phyloP scores from a whole-genome alignment of 202 grass and related monocot genomes.

The Setaria italica region DNA sequence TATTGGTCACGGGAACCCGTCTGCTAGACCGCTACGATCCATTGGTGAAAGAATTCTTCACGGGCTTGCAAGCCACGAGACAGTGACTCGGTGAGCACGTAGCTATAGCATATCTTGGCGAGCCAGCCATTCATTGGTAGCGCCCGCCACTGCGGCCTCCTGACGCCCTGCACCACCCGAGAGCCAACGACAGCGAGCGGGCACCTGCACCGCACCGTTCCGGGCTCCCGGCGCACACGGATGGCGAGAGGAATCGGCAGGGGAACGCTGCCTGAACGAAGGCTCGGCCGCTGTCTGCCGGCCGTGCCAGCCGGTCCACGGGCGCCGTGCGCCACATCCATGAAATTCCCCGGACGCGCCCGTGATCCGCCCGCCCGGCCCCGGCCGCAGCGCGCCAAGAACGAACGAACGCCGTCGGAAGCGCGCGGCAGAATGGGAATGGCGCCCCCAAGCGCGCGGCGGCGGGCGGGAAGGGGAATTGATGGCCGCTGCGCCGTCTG shows the following conservation, averaged over 20 bases:
- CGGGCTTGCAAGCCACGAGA: not conserved
- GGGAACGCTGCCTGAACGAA: not conserved
- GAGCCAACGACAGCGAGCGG: not conserved
- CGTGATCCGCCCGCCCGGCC: not conserved
- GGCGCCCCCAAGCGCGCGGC: not conserved
- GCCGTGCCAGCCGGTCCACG: not conserved
- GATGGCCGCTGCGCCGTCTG: not conserved
- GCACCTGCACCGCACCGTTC: not conserved
- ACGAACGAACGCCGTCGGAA: not conserved
- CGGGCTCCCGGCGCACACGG: not conserved
- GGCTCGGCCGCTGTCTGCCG: not conserved
- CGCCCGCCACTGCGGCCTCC: not conserved
- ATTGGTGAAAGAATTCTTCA: not conserved
- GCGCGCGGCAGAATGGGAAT: not conserved
- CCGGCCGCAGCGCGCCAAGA: too few species aligned
- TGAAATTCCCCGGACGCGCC: not conserved
- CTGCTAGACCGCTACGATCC: not conserved
- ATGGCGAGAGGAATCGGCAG: not conserved
- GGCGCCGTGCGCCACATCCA: not conserved
- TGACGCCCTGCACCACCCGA: not conserved
- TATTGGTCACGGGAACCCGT: slow-evolving; percentile 6
- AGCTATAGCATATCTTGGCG: not conserved
- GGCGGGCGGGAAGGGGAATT: slow-evolving; percentile 1
- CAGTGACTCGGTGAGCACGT: not conserved
- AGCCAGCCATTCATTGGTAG: not conserved